These are phyloP conservation scores for Houttuynia cordata DNA, from an alignment of 164 flowering plant species.

Conservation along the genomic window DNA sequence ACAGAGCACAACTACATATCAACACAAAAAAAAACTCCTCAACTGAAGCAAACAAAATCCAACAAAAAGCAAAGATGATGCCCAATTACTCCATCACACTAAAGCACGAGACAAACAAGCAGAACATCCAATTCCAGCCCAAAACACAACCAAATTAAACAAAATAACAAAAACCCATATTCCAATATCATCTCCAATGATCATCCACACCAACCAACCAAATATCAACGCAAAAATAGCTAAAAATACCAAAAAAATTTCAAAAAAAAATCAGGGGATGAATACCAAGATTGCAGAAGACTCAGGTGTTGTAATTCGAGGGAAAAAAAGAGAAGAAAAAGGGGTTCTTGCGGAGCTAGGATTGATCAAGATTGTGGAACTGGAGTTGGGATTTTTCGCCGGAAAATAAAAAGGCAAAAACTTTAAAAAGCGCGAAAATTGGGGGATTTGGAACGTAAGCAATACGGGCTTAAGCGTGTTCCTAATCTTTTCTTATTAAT, in stretches of 20 bases:
- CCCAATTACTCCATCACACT: too few relatives aligned
- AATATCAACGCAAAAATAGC: neutral
- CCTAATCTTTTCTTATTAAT: too few relatives aligned
- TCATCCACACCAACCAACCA: neutral
- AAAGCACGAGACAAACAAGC: too few relatives aligned
- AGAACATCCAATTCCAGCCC: neutral
- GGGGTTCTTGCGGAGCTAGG: neutral
- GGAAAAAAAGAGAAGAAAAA: neutral
- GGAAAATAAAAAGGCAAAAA: constrained; percentile 20
- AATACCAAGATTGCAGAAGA: neutral
- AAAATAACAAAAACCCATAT: neutral
- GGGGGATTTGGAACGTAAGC: neutral
- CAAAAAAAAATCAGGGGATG: neutral
- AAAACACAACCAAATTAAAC: neutral
- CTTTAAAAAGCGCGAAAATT: constrained; percentile 9
- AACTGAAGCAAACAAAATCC: neutral
- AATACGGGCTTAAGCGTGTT: neutral
- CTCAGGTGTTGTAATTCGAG: neutral
- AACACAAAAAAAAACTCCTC: neutral
- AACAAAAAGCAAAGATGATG: too few relatives aligned
- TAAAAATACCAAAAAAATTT: neutral
- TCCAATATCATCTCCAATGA: neutral
- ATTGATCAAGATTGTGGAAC: constrained; percentile 3
- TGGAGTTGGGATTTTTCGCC: constrained; percentile 16
- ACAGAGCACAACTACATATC: too few relatives aligned